Base-by-base conservation (phyloP, 345 rosid species). In the Melaleuca quinquenervia region DNA sequence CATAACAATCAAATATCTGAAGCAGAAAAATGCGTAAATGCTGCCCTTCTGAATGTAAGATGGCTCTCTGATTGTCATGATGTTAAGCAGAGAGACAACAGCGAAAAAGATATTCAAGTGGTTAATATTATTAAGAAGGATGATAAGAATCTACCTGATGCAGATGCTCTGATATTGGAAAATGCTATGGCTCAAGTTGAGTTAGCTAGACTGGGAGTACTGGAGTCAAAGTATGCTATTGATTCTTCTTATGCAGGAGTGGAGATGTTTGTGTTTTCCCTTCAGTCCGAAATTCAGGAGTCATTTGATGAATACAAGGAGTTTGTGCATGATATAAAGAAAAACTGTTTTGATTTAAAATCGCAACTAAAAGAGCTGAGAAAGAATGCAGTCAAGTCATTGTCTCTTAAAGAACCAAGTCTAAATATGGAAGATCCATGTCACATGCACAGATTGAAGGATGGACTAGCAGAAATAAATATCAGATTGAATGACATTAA, bases 31-130 rank as follows among this genome's bases (percentile, higher is more conserved):
- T 88, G 86, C 75, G 89, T 88, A 10, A 89, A 88, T 87, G 93
- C 92, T 90, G 89, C 94, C 85, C 89, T 93, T 82, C 41, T 90
- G 85, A 91, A 91, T 45, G 64, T 87, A 56, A 92, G 91, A 89
- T 92, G 95, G 95, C 92, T 93, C 54, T 90, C 90, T 87, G 94
- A 93, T 86, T 83, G 70, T 48, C 64, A 85, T 60, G 85, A 60
- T 78, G 82, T 51, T 87, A 85, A 84, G 86, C 52, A 18, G 48
- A 85, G 82, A 32, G 86, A 87, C 60, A 85, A 82, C 44, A 83
- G 13, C 11, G 87, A 84, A 56, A 84, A 85, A 82, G 87, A 84
- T 83, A 85, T 50, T 41, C 83, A 21, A 45, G 16, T 26, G 62
- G 85, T 78, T 87, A 76, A 50, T 82, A 78, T 85, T 45, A 22